Evolutionary conservation across 2,329 filamentous ascomycete genomes (phyloP).

Genomic region (Scorias spongiosa): DNA sequence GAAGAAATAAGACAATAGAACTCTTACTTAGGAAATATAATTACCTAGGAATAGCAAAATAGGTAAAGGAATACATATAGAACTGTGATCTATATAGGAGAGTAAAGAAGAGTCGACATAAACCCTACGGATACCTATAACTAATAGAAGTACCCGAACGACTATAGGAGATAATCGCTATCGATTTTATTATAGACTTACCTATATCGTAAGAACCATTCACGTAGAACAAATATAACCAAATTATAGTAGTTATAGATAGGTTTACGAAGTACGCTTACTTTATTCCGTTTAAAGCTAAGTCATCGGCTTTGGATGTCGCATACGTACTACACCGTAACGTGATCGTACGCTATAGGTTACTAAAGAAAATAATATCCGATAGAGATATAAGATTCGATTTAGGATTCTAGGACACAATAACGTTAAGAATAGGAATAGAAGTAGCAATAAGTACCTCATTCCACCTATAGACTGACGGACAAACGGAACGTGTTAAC

Average conservation of each 20-base stretch:
- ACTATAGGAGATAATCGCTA: background rate
- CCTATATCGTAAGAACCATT: background rate
- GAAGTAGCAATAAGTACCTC: background rate
- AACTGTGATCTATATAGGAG: background rate
- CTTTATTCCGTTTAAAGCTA: background rate
- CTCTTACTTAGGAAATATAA: background rate
- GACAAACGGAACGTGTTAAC: background rate
- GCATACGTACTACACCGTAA: background rate
- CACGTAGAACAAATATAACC: background rate
- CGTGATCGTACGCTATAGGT: background rate
- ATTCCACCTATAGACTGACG: background rate
- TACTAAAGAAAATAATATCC: background rate
- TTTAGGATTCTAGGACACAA: background rate
- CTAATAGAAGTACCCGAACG: background rate
- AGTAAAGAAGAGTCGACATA: background rate
- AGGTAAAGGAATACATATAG: background rate
- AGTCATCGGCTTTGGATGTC: background rate
- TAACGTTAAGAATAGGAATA: background rate
- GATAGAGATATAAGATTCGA: background rate
- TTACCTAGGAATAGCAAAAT: background rate
- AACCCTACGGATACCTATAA: background rate
- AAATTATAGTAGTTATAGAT: background rate
- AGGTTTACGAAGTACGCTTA: background rate
- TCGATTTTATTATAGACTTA: background rate
- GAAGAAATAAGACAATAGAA: background rate